A percentile compares a stretch with the other conserved stretches of the same genome.
Evolutionary conservation across 2,329 filamentous ascomycete genomes (phyloP).

Genomic region (Alternaria sp.): DNA sequence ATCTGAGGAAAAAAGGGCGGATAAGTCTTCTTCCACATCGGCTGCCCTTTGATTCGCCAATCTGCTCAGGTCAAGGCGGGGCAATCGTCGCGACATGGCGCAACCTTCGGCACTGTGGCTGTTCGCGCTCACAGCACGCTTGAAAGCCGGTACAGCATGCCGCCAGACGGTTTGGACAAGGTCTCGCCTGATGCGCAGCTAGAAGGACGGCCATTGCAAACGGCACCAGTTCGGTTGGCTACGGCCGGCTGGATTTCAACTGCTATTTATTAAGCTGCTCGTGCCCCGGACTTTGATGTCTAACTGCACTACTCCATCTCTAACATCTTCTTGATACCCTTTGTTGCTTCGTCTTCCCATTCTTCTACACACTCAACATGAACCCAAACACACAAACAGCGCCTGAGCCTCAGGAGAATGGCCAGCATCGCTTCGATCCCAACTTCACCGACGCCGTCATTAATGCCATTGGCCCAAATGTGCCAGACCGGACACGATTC

Average conservation of each 20-base stretch:
- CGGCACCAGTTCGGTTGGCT: conserved; percentile 30
- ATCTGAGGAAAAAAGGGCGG: conserved; percentile 30
- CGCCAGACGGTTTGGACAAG: conserved; percentile 22
- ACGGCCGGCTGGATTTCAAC: neutral
- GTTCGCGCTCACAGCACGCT: conserved; percentile 6
- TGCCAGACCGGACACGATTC: conserved; percentile 69
- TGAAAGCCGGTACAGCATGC: conserved; percentile 32
- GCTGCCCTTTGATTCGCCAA: conserved; percentile 66
- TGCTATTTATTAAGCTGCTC: conserved; percentile 30
- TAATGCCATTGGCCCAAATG: conserved; percentile 76
- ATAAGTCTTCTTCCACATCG: conserved; percentile 36
- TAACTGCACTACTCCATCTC: neutral
- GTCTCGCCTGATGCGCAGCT: conserved; percentile 33
- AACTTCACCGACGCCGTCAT: conserved; percentile 79
- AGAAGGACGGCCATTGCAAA: conserved; percentile 34
- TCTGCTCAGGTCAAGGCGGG: conserved; percentile 26
- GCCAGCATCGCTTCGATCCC: conserved; percentile 70
- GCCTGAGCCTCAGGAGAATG: conserved; percentile 31
- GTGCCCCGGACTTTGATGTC: conserved; percentile 15
- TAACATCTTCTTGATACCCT: neutral
- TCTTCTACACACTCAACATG: conserved; percentile 16
- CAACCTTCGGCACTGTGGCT: conserved; percentile 33
- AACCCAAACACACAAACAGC: conserved; percentile 34
- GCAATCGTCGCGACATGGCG: conserved; percentile 22
- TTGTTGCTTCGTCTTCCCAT: neutral